These are phyloP conservation scores for Sphagnurus paluster DNA, from an alignment of 1,284 basidiomycete species.

Conservation along the genomic window DNA sequence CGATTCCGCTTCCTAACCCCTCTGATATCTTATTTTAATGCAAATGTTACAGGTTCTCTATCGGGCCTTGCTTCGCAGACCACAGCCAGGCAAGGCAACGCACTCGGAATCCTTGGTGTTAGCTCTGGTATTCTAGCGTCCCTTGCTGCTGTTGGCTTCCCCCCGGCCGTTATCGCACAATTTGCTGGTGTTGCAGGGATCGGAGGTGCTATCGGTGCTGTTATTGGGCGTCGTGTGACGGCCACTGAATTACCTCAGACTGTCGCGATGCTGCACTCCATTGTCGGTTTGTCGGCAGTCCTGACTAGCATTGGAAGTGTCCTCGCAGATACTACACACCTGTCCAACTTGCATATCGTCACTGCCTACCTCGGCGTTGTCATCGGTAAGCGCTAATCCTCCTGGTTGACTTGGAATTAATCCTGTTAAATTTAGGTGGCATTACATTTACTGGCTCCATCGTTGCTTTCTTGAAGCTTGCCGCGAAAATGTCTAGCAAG, in stretches of 20 bases:
- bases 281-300: conserved; percentile 84
- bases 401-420: not conserved
- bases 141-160: conserved; percentile 78
- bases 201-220: conserved; percentile 65
- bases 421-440: conserved; percentile 43
- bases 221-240: conserved; percentile 79
- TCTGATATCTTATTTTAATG: not conserved
- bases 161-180: conserved; percentile 70
- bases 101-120: conserved; percentile 82
- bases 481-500: conserved; percentile 74
- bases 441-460: conserved; percentile 83
- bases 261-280: conserved; percentile 63
- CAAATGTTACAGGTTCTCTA: conserved; percentile 53
- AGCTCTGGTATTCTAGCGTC: conserved; percentile 78
- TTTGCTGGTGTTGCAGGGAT: conserved; percentile 75
- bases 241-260: conserved; percentile 84
- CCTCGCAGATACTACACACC: conserved; percentile 62
- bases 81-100: conserved; percentile 81
- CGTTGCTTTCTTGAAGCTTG: conserved; percentile 86
- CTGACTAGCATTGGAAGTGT: conserved; percentile 82
- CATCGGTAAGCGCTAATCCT: conserved; percentile 51
- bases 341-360: conserved; percentile 71
- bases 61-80: conserved; percentile 73
- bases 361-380: conserved; percentile 85
- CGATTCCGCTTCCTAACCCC: conserved; percentile 1